Evolutionary conservation across 768 basidiomycete species (phyloP).

Genomic region (Tylopilus felleus): DNA sequence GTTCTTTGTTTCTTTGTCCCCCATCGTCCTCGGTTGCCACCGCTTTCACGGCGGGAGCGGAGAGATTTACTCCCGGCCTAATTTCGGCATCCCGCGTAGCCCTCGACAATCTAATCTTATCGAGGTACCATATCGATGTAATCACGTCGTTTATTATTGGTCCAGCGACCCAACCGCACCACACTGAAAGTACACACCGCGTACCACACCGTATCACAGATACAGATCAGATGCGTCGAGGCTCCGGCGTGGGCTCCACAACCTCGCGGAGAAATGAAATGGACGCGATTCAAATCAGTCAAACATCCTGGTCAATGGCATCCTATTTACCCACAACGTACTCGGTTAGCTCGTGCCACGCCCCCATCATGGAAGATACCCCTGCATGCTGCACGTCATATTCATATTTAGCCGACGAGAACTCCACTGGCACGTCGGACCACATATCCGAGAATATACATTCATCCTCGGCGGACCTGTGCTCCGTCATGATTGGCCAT

Average conservation of each 20-base stretch:
- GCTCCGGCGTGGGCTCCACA: slow-evolving; percentile 30
- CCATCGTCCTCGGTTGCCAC: neutral
- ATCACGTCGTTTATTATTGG: slow-evolving; percentile 12
- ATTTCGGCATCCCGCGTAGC: slow-evolving; percentile 11
- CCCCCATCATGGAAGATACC: slow-evolving; percentile 9
- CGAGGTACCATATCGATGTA: slow-evolving; percentile 17
- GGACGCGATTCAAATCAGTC: slow-evolving; percentile 15
- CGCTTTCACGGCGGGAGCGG: neutral
- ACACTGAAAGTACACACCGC: slow-evolving; percentile 2
- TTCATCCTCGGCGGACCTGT: neutral
- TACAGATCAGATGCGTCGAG: slow-evolving; percentile 25
- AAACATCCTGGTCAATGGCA: neutral
- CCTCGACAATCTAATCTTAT: slow-evolving; percentile 31
- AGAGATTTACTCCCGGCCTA: neutral
- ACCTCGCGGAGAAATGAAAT: slow-evolving; percentile 21
- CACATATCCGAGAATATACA: slow-evolving; percentile 13
- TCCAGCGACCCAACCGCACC: slow-evolving; percentile 1
- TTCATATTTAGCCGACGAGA: slow-evolving; percentile 15
- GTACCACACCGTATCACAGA: slow-evolving; percentile 16
- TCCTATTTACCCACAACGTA: slow-evolving; percentile 24
- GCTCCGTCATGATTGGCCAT: neutral
- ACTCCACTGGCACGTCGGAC: slow-evolving; percentile 10
- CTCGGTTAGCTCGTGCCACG: slow-evolving; percentile 27
- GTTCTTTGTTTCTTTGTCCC: slow-evolving; percentile 7
- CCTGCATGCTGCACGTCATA: slow-evolving; percentile 19